Evolutionary conservation across 495 filamentous ascomycete genomes (phyloP).

Genomic region (Xylaria grammica): DNA sequence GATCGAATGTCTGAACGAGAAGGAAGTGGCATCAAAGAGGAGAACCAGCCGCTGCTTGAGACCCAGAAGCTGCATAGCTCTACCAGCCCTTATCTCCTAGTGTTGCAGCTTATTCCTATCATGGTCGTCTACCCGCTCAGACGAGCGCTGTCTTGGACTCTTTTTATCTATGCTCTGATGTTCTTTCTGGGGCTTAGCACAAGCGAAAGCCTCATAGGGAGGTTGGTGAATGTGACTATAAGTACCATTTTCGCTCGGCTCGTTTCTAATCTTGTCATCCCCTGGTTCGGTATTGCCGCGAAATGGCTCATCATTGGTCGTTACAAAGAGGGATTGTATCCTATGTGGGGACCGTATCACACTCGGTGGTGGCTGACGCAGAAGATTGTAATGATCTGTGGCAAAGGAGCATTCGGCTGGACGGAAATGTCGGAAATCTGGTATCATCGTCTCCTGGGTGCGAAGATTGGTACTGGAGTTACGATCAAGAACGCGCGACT

Average conservation of each 20-base stretch:
- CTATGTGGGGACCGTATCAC: constrained; percentile 56
- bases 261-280: constrained; percentile 32
- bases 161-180: constrained; percentile 42
- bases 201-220: constrained; percentile 33
- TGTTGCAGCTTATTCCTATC: constrained; percentile 47
- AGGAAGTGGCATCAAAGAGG: constrained; percentile 19
- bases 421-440: constrained; percentile 39
- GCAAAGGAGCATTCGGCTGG: constrained; percentile 43
- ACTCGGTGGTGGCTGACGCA: constrained; percentile 56
- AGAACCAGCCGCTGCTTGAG: constrained; percentile 26
- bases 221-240: constrained; percentile 42
- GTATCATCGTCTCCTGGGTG: constrained; percentile 51
- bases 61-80: constrained; percentile 44
- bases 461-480: constrained; percentile 48
- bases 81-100: constrained; percentile 42
- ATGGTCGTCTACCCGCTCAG: constrained; percentile 44
- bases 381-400: constrained; percentile 46
- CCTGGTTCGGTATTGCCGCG: constrained; percentile 43
- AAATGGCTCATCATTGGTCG: constrained; percentile 55
- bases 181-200: constrained; percentile 32
- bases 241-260: constrained; percentile 39
- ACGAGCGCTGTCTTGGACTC: constrained; percentile 46
- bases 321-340: constrained; percentile 48
- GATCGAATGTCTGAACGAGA: constrained; percentile 21
- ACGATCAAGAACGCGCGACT: constrained; percentile 35